A percentile compares a stretch with the other conserved stretches of the same genome.
These are phyloP conservation scores for Phaeotremella fagi DNA, from an alignment of 768 basidiomycete genomes.

Conservation along the genomic window DNA sequence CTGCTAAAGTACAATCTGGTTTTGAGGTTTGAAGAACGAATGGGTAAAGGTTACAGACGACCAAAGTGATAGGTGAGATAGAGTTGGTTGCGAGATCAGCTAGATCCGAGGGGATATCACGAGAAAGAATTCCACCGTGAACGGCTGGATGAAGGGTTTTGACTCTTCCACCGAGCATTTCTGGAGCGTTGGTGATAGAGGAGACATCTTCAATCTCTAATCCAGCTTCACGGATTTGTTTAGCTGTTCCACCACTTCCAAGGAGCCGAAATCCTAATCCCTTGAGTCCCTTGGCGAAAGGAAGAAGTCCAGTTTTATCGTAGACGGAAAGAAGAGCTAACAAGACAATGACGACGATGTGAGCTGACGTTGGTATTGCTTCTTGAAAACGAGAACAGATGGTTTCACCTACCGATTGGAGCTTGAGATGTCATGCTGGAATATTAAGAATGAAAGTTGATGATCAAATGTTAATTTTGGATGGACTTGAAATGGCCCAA, in stretches of 20 bases:
- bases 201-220: conserved; percentile 95
- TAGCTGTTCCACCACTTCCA: conserved; percentile 95
- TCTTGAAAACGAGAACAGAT: too few species aligned
- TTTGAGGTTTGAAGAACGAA: conserved; percentile 78
- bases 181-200: conserved; percentile 93
- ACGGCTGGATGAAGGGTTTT: conserved; percentile 98
- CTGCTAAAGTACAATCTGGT: conserved; percentile 80
- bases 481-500: too few species aligned
- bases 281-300: conserved; percentile 79
- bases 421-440: too few species aligned
- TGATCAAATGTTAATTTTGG: too few species aligned
- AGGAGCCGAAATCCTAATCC: conserved; percentile 77
- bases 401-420: too few species aligned
- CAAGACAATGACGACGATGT: not conserved
- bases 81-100: conserved; percentile 73
- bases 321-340: conserved; percentile 86
- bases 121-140: conserved; percentile 95
- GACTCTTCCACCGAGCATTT: conserved; percentile 97
- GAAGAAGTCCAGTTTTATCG: conserved; percentile 84
- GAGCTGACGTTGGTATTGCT: too few species aligned
- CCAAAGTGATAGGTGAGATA: conserved; percentile 90
- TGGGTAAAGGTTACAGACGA: conserved; percentile 98
- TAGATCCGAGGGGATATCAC: conserved; percentile 83
- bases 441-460: too few species aligned
- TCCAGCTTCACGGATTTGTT: conserved; percentile 90